Percentiles rank a stretch among this genome's conserved stretches.
phyloP scores from a whole-genome alignment of 495 filamentous ascomycete genomes.

The Astrothelium macrocarpum region DNA sequence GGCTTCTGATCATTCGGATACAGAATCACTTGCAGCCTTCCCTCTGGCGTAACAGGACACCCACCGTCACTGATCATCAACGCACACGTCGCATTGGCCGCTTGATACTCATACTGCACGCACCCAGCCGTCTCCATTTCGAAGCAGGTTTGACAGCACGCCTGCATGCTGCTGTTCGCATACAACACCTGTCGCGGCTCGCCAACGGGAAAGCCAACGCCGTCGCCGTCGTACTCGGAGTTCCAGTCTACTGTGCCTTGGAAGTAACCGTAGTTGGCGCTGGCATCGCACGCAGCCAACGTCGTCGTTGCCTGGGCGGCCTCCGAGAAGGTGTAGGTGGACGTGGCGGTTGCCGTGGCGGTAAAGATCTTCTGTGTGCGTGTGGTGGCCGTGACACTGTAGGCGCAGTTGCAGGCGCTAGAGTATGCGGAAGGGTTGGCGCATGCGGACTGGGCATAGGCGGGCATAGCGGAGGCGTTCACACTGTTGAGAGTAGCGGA shows the following conservation, averaged over 20 bases:
- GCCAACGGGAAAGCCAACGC: background rate
- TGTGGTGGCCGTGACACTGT: background rate
- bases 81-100: background rate
- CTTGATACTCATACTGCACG: background rate
- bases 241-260: background rate
- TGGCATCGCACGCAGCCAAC: background rate
- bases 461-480: background rate
- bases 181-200: background rate
- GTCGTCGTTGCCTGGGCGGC: background rate
- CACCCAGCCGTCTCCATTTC: background rate
- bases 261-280: background rate
- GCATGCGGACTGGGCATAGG: background rate
- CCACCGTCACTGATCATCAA: background rate
- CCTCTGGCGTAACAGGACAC: background rate
- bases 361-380: background rate
- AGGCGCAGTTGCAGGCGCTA: background rate
- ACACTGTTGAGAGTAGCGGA: background rate
- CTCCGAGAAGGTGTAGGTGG: background rate
- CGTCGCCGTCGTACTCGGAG: background rate
- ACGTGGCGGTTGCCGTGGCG: background rate
- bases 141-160: background rate
- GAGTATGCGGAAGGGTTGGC: background rate
- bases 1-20: slow-evolving; percentile 5
- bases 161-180: background rate
- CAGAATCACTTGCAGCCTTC: background rate